phyloP scores from a whole-genome alignment of 768 basidiomycete species.

The Rhodotorula diobovata region DNA sequence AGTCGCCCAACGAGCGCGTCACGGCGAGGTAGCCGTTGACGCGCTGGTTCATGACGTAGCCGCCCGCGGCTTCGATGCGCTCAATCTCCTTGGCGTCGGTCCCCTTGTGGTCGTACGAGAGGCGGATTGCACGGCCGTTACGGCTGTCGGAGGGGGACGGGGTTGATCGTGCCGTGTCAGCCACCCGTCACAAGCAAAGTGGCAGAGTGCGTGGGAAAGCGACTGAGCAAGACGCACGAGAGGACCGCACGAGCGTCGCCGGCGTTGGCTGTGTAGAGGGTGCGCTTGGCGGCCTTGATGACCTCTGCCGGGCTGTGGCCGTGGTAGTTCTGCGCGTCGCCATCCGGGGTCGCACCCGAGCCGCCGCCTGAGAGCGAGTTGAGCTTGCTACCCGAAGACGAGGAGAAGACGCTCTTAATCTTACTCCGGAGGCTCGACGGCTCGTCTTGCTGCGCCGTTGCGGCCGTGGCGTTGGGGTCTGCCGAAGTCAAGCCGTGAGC shows the following conservation, averaged over 20 bases:
- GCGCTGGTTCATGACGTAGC: constrained; percentile 95
- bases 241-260: constrained; percentile 94
- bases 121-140: constrained; percentile 77
- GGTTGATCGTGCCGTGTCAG: too few relatives aligned
- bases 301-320: constrained; percentile 29
- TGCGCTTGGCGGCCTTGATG: constrained; percentile 51
- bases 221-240: constrained; percentile 51
- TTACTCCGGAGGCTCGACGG: constrained; percentile 12
- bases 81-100: constrained; percentile 95
- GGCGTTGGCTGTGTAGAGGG: constrained; percentile 87
- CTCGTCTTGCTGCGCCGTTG: neutral
- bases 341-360: neutral
- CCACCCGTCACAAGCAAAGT: neutral
- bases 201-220: neutral
- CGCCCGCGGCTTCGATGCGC: constrained; percentile 93
- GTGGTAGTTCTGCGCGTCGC: neutral
- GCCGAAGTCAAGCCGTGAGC: neutral
- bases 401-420: constrained; percentile 28
- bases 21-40: constrained; percentile 95
- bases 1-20: constrained; percentile 92
- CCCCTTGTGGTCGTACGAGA: constrained; percentile 99
- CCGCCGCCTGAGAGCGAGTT: neutral
- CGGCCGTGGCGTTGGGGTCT: neutral
- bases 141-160: constrained; percentile 50
- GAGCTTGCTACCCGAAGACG: neutral